Conservation (phyloP, 495 filamentous ascomycete species). For the Paragyromitra xinjiangensis region DNA sequence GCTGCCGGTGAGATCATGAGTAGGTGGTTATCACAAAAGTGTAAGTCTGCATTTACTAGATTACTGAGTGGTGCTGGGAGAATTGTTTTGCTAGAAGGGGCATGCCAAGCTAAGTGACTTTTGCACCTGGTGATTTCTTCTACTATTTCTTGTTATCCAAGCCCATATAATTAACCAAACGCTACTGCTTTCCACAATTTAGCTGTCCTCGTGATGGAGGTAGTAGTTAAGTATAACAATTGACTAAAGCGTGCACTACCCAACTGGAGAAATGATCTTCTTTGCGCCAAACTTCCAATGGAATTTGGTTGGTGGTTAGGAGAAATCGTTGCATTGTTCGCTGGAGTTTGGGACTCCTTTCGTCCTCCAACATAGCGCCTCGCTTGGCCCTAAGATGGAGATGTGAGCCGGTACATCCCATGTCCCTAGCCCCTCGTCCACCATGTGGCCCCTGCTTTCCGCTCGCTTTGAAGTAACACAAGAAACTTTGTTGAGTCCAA, state of each 20-base stretch:
- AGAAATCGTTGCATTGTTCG: constrained; percentile 34
- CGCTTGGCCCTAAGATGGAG: constrained; percentile 38
- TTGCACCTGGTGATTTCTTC: background rate
- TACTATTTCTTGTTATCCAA: constrained; percentile 24
- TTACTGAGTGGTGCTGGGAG: background rate
- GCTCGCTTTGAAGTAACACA: background rate
- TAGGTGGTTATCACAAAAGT: constrained; percentile 3
- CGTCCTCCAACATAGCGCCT: constrained; percentile 28
- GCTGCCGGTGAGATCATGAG: constrained; percentile 27
- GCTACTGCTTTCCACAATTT: background rate
- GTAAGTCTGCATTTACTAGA: background rate
- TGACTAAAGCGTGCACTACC: constrained; percentile 22
- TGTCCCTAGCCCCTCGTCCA: constrained; percentile 23
- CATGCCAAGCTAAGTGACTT: constrained; percentile 7
- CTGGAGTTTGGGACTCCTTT: constrained; percentile 27
- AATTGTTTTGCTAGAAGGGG: background rate
- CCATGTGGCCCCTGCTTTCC: constrained; percentile 51
- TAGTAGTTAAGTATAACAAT: background rate
- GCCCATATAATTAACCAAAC: constrained; percentile 22
- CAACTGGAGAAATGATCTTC: constrained; percentile 21
- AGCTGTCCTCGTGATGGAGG: constrained; percentile 17
- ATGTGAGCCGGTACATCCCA: constrained; percentile 38
- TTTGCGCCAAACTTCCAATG: constrained; percentile 4
- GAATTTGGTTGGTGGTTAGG: constrained; percentile 18
- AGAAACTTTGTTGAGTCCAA: background rate